Evolutionary conservation across 768 basidiomycete genomes (phyloP), one percentile per base, ranked within the genome.

Genomic region (Lactarius tabidus): DNA sequence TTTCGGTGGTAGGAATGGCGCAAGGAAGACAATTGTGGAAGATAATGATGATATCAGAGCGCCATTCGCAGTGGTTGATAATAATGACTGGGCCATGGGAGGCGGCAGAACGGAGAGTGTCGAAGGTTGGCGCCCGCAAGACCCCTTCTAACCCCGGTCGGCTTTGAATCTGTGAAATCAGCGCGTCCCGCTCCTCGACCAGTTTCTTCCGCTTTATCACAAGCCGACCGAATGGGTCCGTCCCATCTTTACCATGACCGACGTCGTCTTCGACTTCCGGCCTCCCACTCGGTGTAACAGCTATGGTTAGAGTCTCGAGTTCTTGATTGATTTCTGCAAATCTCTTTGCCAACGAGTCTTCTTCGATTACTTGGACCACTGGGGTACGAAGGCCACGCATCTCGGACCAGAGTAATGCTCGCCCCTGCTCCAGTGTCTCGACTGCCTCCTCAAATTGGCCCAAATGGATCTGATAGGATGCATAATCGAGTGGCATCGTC

Each of bases 1-100:
- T 31, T 15, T 23, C 9, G 8, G 23, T 18, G 0, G 53, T 57
- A 18, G 63, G 23, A 29, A 65, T 60, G 4, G 8, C 38, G n/a
- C 26, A 45, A 7, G 43, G 52, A 2, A 36, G 31, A 15, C 54
- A 29, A 23, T 56, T 36, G 1, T 20, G 52, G 7, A 41, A 26
- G 43, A 67, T 17, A 33, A 67, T 61, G 10, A 67, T 12, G 9
- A 64, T 61, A n/a, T 67, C 59, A 33, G 53, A 64, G 7, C 63
- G 67, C 48, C 54, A 57, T 17, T 17, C 14, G 18, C 38, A 36
- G 18, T 65, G 53, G 36, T 67, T 67, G n/a, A 67, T 31, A 23
- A 48, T 23, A 26, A 48, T 15, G 3, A 48, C 9, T 1, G 45
- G 45, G 23, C 45, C 45, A 48, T 23, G 39, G 6, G 33, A 39